These are phyloP conservation scores for Phytopythium vexans DNA, from an alignment of 352 stramenopile genomes.

Conservation along the genomic window DNA sequence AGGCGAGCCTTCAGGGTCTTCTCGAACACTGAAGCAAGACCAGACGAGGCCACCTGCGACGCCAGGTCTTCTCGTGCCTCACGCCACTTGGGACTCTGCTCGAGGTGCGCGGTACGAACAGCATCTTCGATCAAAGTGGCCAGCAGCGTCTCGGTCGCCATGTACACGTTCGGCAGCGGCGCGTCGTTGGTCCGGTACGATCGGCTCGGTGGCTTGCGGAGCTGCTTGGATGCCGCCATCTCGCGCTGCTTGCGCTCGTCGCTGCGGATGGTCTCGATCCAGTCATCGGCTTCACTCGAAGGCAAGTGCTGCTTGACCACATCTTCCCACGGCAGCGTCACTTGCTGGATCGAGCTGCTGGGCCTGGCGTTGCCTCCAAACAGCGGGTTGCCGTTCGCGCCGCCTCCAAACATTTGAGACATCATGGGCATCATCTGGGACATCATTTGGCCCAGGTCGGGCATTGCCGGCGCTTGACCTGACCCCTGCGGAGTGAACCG, in stretches of 20 bases:
- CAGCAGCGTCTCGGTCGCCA: constrained; percentile 57
- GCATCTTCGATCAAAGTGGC: constrained; percentile 59
- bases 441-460: constrained; percentile 80
- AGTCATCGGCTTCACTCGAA: constrained; percentile 47
- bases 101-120: constrained; percentile 53
- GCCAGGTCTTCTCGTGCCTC: constrained; percentile 49
- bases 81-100: constrained; percentile 54
- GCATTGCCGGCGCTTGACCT: constrained; percentile 37
- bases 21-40: constrained; percentile 44
- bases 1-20: constrained; percentile 64
- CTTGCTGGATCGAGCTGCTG: constrained; percentile 25
- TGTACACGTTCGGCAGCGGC: constrained; percentile 59
- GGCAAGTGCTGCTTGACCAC: constrained; percentile 62
- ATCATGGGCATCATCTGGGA: constrained; percentile 88
- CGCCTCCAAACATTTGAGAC: constrained; percentile 71
- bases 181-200: constrained; percentile 49
- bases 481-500: no score
- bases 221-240: constrained; percentile 20
- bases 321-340: constrained; percentile 59
- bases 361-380: constrained; percentile 8
- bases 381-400: constrained; percentile 22
- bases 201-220: constrained; percentile 47
- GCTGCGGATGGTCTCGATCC: constrained; percentile 59
- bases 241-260: constrained; percentile 46
- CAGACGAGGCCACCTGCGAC: constrained; percentile 44